Evolutionary conservation across 2,329 filamentous ascomycete species (phyloP), one percentile per base, ranked within the genome.

Genomic region (Hypoxylon sp.): DNA sequence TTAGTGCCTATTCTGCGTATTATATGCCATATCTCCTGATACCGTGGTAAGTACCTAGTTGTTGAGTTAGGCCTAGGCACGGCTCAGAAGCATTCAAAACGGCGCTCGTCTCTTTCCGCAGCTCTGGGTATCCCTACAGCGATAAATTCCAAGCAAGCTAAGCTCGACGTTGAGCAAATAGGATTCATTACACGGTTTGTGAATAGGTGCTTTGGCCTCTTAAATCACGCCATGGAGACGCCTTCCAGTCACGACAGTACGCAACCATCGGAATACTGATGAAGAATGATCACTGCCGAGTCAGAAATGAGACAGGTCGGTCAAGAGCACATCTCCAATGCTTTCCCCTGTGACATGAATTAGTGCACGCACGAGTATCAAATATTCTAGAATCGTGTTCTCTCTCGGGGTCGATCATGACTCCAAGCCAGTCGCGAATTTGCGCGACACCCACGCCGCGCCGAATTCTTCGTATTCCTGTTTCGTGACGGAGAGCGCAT

Each of bases 381-480:
- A 4, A 48, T 20, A 14, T 32, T 40, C 36, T 48, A n/a, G n/a
- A 42, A 40, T 11, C 24, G 22, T 16, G 32, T 40, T 33, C 26
- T 14, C 8, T 49, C 26, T 28, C 24, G 18, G 36, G 3, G 11
- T 22, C 16, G 18, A 30, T 74, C 60, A 74, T n/a, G 64, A 40
- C 18, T 69, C 69, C 5, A 79, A 63, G 0, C 81, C 81, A 7
- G 74, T 70, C 0, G 81, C 82, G 75, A 97, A 96, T 74, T 87
- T 92, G 72, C 88, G 89, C 26, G 87, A 88, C 22, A 92, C 84
- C 92, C 92, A 95, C 1, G 81, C 82, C 58, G 86, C 87, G 7
- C 96, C 96, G 74, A 93, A 80, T 78, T 99, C 96, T 53, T 96
- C 88, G 77, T 99, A 99, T 75, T 99, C 93, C 65, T 91, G 86